phyloP scores from a whole-genome alignment of 371 early-diverging fungal species.

The Circinella minor region DNA sequence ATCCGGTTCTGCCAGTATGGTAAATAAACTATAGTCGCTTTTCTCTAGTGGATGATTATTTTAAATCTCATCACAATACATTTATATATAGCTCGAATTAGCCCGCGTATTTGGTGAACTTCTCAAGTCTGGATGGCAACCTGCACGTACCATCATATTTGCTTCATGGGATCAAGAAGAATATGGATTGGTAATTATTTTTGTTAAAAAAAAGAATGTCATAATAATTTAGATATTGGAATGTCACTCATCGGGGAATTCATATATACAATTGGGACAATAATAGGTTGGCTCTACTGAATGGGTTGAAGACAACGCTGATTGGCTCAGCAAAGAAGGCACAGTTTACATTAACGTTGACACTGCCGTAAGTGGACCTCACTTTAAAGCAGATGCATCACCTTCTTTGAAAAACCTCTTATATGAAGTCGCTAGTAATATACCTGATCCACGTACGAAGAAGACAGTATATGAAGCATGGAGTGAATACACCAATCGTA shows the following conservation, averaged over 20 bases:
- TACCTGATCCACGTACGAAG: slow-evolving; percentile 38
- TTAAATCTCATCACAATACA: no score
- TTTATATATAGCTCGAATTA: slow-evolving; percentile 39
- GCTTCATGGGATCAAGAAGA: slow-evolving; percentile 72
- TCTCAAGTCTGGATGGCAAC: slow-evolving; percentile 60
- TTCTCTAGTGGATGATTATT: no score
- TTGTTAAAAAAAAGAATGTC: neutral
- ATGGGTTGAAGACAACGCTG: slow-evolving; percentile 63
- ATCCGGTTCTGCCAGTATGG: slow-evolving; percentile 66
- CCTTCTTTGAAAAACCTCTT: slow-evolving; percentile 51
- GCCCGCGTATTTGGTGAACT: slow-evolving; percentile 57
- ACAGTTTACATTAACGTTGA: slow-evolving; percentile 63
- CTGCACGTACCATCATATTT: slow-evolving; percentile 61
- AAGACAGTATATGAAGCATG: slow-evolving; percentile 27
- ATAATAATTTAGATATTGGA: no score
- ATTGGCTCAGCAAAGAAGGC: slow-evolving; percentile 56
- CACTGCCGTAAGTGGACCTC: slow-evolving; percentile 43
- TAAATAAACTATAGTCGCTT: slow-evolving; percentile 14
- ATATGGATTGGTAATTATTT: slow-evolving; percentile 37
- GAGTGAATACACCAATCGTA: slow-evolving; percentile 22
- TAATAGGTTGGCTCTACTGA: slow-evolving; percentile 61
- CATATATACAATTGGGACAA: no score
- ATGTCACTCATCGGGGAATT: no score
- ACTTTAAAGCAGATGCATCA: slow-evolving; percentile 50
- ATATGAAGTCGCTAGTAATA: slow-evolving; percentile 44